These are phyloP conservation scores for Aquilaria agallochum DNA, from an alignment of 441 rosid genomes.

Conservation along the genomic window DNA sequence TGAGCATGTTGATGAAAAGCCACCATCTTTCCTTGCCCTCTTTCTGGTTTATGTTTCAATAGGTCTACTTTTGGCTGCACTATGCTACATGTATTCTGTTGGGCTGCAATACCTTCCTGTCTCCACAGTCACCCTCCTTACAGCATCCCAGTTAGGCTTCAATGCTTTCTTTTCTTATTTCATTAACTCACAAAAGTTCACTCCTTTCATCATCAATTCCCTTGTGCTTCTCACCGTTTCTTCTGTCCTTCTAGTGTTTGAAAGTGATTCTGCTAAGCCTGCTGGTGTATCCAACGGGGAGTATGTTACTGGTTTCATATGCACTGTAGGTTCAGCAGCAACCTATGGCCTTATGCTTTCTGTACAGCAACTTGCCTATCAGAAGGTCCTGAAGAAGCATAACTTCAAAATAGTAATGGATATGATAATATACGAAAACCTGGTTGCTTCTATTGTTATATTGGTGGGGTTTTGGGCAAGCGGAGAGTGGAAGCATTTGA, in stretches of 20 bases:
- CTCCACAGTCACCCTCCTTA: slow-evolving; percentile 33
- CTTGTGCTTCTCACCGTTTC: slow-evolving; percentile 34
- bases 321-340: slow-evolving; percentile 34
- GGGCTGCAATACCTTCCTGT: slow-evolving; percentile 13
- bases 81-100: background rate
- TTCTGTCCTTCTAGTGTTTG: slow-evolving; percentile 33
- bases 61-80: background rate
- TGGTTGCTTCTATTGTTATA: slow-evolving; percentile 24
- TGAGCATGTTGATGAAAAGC: background rate
- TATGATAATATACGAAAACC: slow-evolving; percentile 29
- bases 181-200: slow-evolving; percentile 41
- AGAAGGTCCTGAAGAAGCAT: slow-evolving; percentile 27
- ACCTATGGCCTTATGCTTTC: slow-evolving; percentile 24
- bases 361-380: slow-evolving; percentile 29
- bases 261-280: slow-evolving; percentile 18
- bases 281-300: slow-evolving; percentile 21
- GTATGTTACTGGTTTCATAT: slow-evolving; percentile 28
- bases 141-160: slow-evolving; percentile 46
- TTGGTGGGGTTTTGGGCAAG: slow-evolving; percentile 35
- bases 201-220: slow-evolving; percentile 34
- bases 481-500: slow-evolving; percentile 32
- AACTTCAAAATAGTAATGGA: slow-evolving; percentile 25
- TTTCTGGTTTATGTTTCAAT: background rate
- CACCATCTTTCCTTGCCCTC: slow-evolving; percentile 19
- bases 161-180: slow-evolving; percentile 40